phyloP scores from a whole-genome alignment of 768 basidiomycete species.

The Tulasnella sp. region DNA sequence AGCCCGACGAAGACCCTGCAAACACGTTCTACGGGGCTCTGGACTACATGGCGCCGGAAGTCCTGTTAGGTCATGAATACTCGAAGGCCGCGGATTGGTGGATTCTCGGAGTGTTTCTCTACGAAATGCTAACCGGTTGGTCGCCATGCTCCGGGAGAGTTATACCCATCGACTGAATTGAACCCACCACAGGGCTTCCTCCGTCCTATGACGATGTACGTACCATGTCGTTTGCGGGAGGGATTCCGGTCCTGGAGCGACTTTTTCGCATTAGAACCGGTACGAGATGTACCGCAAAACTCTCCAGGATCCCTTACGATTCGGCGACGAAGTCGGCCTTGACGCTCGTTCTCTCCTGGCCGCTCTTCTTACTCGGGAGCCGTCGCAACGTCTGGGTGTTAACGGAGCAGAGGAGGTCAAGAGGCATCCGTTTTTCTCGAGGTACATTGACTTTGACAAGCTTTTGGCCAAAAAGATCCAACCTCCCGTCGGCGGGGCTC shows the following conservation, averaged over 20 bases:
- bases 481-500: no score
- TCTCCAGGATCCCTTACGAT: no score
- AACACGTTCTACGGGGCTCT: constrained; percentile 99
- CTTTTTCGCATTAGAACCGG: constrained; percentile 70
- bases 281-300: constrained; percentile 97
- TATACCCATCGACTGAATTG: constrained; percentile 37
- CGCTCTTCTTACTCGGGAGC: no score
- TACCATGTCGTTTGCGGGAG: not conserved
- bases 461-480: no score
- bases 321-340: no score
- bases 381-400: no score
- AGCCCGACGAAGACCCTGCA: constrained; percentile 95
- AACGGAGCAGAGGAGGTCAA: no score
- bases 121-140: constrained; percentile 93
- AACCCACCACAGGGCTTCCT: constrained; percentile 22
- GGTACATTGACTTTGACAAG: no score
- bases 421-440: no score
- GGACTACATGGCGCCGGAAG: constrained; percentile 90
- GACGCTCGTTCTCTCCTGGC: no score
- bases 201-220: constrained; percentile 33
- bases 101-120: constrained; percentile 91
- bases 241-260: not conserved
- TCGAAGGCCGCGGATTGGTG: constrained; percentile 96
- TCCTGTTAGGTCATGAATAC: constrained; percentile 55
- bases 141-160: constrained; percentile 93